Percentiles rank a stretch among this genome's conserved stretches.
phyloP scores from a whole-genome alignment of 1,284 basidiomycete species.

The Ustilago nuda region DNA sequence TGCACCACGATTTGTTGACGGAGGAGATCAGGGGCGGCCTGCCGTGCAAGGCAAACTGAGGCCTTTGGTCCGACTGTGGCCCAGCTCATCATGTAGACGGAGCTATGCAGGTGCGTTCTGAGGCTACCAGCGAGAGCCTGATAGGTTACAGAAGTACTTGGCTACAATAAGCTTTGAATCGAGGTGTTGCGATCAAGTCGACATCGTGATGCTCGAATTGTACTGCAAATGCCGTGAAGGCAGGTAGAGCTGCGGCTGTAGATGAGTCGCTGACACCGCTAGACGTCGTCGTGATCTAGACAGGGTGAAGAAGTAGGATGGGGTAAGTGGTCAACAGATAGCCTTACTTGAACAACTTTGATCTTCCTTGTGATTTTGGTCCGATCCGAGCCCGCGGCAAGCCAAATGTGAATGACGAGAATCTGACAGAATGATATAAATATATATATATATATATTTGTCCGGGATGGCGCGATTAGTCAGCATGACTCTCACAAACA shows the following conservation, averaged over 20 bases:
- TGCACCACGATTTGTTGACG: conserved; percentile 7
- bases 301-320: background rate
- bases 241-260: background rate
- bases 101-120: background rate
- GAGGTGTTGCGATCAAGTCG: background rate
- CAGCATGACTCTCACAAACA: background rate
- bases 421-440: too few species aligned
- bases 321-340: background rate
- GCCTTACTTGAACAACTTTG: conserved; percentile 10
- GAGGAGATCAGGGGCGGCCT: conserved; percentile 8
- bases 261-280: background rate
- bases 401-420: background rate
- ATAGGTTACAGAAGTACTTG: background rate
- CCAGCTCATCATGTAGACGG: conserved; percentile 23
- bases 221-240: background rate
- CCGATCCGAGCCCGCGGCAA: conserved; percentile 15
- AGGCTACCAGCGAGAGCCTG: background rate
- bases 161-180: conserved; percentile 1
- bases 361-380: conserved; percentile 15
- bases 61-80: conserved; percentile 13
- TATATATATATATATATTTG: background rate
- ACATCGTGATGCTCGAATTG: conserved; percentile 2
- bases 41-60: conserved; percentile 13
- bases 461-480: background rate
- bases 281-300: background rate